Evolutionary conservation across 2,329 filamentous ascomycete genomes (phyloP), one percentile per base, ranked within the genome.

Genomic region (Alternaria solani): DNA sequence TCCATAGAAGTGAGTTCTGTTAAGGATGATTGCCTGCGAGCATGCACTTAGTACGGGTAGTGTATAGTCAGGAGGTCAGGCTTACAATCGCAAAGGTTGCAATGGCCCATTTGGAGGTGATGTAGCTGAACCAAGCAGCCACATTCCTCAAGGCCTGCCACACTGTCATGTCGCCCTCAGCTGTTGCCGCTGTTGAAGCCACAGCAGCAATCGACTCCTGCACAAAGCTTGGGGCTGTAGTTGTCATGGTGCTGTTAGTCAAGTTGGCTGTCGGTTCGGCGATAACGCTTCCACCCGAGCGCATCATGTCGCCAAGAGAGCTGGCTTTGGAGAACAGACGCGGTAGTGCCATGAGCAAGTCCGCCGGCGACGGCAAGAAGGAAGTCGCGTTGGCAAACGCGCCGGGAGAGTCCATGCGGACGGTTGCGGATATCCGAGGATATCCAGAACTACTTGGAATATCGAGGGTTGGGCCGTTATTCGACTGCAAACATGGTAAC

Each of bases 1-100:
- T 42, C 93, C 94, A 78, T 97, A 98, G 69, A 98, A 95, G 59
- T 94, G 90, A 7, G 95, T 96, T 58, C 95, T 88, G 76, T 98
- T 98, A 25, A 98, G 83, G 59, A 97, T 81, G 59, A 98, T 87
- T 23, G 93, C 93, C 87, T 89, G 62, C 25, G 52, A 8, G 42
- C 20, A 28, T n/a, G 20, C 18, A 23, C 46, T 63, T 34, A 68
- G 55, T 36, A 46, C 14, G 39, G 14, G 8, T 23, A 38, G 25
- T 20, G n/a, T 18, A 51, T 28, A 25, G 8, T 11, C 48, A 52
- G 26, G 73, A 48, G 46, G 16, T 11, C 7, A 28, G 20, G 38
- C 81, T 78, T 76, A 87, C 85, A 84, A 94, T 91, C 38, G 89
- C 87, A 69, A 98, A 89, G 70, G 93, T 97, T 53, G 90, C 89